phyloP scores from a whole-genome alignment of 805 yeast species.

The Yarrowia yakushimensis region DNA sequence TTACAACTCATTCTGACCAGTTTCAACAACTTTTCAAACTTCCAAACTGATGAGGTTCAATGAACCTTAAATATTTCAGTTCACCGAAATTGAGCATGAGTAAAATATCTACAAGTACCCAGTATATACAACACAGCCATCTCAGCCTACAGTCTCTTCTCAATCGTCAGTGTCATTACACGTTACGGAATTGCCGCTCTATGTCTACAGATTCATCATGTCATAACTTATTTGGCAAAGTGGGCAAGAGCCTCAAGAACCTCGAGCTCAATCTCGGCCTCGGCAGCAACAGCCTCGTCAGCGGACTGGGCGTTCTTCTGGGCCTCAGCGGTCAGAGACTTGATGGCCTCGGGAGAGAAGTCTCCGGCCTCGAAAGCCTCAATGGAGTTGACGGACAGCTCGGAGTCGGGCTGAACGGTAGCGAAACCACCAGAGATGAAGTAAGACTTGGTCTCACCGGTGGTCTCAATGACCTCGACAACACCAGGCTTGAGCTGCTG shows the following conservation, averaged over 20 bases:
- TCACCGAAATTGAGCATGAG: background rate
- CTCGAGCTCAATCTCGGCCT: slow-evolving; percentile 93
- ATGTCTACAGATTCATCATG: slow-evolving; percentile 13
- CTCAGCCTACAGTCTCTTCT: background rate
- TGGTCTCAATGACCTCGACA: slow-evolving; percentile 80
- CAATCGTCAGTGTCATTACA: background rate
- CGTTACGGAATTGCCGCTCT: background rate
- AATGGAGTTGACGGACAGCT: slow-evolving; percentile 83
- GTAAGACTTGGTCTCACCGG: slow-evolving; percentile 70
- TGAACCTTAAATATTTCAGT: background rate
- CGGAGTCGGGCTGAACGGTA: slow-evolving; percentile 90
- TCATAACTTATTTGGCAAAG: slow-evolving; percentile 57
- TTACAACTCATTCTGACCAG: too few relatives aligned
- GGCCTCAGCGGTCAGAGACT: slow-evolving; percentile 82
- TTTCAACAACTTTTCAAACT: background rate
- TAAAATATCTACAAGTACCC: too few relatives aligned
- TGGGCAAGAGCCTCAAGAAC: slow-evolving; percentile 91
- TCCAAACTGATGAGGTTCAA: background rate
- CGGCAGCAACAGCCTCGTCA: slow-evolving; percentile 84
- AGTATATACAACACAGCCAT: too few relatives aligned
- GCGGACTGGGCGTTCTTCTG: slow-evolving; percentile 82
- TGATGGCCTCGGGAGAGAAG: slow-evolving; percentile 75
- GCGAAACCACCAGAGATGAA: slow-evolving; percentile 97
- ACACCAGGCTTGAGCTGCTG: slow-evolving; percentile 97
- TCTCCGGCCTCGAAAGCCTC: slow-evolving; percentile 93